Base-by-base conservation (phyloP, 2,329 filamentous ascomycete species). In the Microthyrium microscopicum region DNA sequence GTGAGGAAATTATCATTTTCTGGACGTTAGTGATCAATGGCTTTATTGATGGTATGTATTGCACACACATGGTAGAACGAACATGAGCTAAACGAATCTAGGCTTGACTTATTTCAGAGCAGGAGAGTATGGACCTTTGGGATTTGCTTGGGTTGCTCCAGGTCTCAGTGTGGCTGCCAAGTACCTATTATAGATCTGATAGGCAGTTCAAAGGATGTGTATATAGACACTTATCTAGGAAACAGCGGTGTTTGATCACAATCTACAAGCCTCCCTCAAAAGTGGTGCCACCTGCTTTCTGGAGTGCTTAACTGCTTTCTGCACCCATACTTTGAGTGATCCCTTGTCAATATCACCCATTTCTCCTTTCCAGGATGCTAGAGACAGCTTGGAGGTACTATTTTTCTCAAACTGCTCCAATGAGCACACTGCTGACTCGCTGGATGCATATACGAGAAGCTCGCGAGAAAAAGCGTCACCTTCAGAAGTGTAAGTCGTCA, bases 361-460 rank as follows among this genome's bases (percentile, higher is more conserved):
- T 29, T 46, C 43, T 1, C 64, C 70, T 8, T 57, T 54, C 8
- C 70, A 80, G 1, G 51, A 46, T 44, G 64, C 56, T 22, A 89
- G 50, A 16, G 65, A 57, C 41, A 89, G 50, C 37, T 58, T 58
- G 11, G 61, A 60, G 2, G 41, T 46, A 5, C 60, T 57, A 5
- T 48, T 46, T 5, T 53, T 46, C 15, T 54, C 60, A 44, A 87
- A 87, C 12, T 48, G 52, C 46, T 63, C 55, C 12, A 66, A 66
- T 1, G 67, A 69, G 4, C 51, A 44, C 0, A 57, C 55, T 0
- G 65, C 73, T 4, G 50, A 49, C 1, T 62, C 55, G 18, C 60
- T 66, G 1, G 70, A 46, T 0, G 66, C 74, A 68, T 76, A 77
- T 0, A 85, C 54, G 5, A 87, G 53, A 24, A 84, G 49, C 46